These are phyloP conservation scores for Botryotinia narcissicola DNA, from an alignment of 2,329 filamentous ascomycete genomes.

Conservation along the genomic window DNA sequence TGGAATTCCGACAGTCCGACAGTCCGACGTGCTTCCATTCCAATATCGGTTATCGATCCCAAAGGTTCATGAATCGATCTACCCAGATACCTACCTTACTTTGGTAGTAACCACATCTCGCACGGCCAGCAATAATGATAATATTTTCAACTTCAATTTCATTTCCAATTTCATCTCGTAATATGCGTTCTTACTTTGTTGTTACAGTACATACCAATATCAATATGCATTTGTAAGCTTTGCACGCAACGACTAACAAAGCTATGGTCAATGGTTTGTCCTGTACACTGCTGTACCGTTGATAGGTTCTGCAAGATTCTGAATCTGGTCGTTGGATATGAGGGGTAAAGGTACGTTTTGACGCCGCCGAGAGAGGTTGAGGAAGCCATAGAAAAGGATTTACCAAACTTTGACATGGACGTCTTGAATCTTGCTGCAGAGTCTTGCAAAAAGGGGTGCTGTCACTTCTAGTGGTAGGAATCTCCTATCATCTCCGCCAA, in stretches of 20 bases:
- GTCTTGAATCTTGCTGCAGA: neutral
- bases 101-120: neutral
- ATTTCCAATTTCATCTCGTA: neutral
- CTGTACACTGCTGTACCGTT: neutral
- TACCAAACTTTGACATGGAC: neutral
- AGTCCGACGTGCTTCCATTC: neutral
- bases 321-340: neutral
- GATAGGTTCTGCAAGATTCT: neutral
- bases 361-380: neutral
- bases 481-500: neutral
- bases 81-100: neutral
- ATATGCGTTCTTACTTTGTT: too few relatives aligned
- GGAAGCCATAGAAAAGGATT: neutral
- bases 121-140: neutral
- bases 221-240: neutral
- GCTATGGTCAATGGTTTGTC: conserved; percentile 1
- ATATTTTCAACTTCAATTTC: neutral
- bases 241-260: neutral
- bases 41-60: neutral
- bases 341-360: neutral
- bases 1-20: neutral
- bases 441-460: neutral
- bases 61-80: neutral
- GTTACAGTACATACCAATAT: neutral
- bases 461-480: neutral